Percentiles rank a stretch among this genome's conserved stretches.
phyloP scores from a whole-genome alignment of 2,329 filamentous ascomycete genomes.

The Botryotinia calthae region DNA sequence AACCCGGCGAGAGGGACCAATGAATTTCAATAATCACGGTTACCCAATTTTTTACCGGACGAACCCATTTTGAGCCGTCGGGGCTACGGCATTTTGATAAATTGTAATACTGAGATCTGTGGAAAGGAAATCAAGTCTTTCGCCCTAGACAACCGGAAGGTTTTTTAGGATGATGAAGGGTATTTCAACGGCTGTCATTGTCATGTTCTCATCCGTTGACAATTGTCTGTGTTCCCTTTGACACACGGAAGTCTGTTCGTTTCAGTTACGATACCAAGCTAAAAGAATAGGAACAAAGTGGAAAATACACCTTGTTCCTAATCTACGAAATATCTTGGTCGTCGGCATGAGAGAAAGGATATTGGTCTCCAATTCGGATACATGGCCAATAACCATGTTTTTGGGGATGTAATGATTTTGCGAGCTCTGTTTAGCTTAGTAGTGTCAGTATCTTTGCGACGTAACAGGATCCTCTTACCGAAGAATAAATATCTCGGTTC shows the following conservation, averaged over 20 bases:
- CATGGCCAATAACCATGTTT: conserved; percentile 9
- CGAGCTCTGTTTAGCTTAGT: neutral
- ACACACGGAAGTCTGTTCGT: neutral
- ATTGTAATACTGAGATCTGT: conserved; percentile 10
- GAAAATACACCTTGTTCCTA: neutral
- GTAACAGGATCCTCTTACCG: conserved; percentile 4
- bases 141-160: neutral
- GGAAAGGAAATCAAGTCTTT: conserved; percentile 3
- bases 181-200: conserved; percentile 7
- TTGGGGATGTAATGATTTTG: conserved; percentile 3
- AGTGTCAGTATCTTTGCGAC: neutral
- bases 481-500: neutral
- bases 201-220: neutral
- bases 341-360: neutral
- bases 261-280: neutral
- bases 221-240: neutral
- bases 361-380: neutral
- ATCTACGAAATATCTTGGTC: neutral
- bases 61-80: neutral
- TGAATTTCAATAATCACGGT: conserved; percentile 2
- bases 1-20: conserved; percentile 21
- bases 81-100: conserved; percentile 7
- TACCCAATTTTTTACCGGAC: neutral
- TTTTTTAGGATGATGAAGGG: neutral
- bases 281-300: neutral